Evolutionary conservation across 1,284 basidiomycete species (phyloP), one percentile per base, ranked within the genome.

Genomic region (Pyrrhoderma noxium): DNA sequence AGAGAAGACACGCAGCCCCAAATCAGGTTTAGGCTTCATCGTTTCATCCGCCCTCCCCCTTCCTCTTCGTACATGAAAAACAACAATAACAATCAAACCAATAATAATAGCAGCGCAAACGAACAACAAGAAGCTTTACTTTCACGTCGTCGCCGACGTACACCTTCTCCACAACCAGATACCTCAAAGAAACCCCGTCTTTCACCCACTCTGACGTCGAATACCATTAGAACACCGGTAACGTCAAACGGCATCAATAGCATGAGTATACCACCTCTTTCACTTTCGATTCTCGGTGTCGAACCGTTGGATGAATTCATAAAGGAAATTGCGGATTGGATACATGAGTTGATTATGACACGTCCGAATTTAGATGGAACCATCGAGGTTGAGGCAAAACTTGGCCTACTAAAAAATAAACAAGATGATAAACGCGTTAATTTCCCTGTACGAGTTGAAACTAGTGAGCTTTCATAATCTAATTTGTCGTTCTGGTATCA

Each of bases 271-370:
- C 46, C 27, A 14, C 82, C 84, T 2, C 75, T 95, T 25, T 89
- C 90, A 19, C 78, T 92, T 18, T 92, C 89, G 18, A 91, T 97
- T 59, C 85, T 98, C 41, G 91, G 90, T 52, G 83, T 94, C 45
- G 90, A 94, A 61, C 93, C 95, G 2, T 71, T 93, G 37, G 94
- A 98, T 68, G 94, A 97, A 64, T 94, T 40, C 64, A 92, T 93
- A 55, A 80, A 79, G 61, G 85, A 90, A 60, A 77, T 99, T 43
- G 93, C 90, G 21, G 91, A 97, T 66, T 99, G 93, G 69, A 74
- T 98, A 21, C 79, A 88, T 66, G 79, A 81, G 60, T 79, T 75
- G 69, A 79, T 89, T 57, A 62, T 64, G 54, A 79, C 70, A 11
- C 73, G 74, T 31, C 74, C 60, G 25, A 73, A 79, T 56, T 58